These are phyloP conservation scores for Orobanche coerulescens DNA, from an alignment of 257 asterid species.

Conservation along the genomic window DNA sequence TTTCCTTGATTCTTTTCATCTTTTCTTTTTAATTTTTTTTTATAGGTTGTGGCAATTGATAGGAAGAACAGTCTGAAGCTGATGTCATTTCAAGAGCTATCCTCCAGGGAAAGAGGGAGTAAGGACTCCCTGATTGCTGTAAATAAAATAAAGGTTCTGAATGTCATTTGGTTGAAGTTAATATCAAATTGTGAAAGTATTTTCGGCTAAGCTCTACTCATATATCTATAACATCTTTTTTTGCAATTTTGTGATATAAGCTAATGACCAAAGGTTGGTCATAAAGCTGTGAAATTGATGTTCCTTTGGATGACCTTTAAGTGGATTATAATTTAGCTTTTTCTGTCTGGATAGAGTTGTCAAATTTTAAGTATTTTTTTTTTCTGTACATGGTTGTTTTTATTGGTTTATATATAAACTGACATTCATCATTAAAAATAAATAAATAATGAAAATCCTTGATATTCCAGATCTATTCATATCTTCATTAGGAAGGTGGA, in stretches of 20 bases:
- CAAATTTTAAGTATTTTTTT: neutral
- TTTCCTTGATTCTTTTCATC: neutral
- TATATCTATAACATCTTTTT: neutral
- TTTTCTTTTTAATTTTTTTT: conserved; percentile 21
- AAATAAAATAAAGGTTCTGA: conserved; percentile 67
- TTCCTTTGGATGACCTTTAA: conserved; percentile 7
- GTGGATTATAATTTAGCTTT: neutral
- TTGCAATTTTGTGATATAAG: neutral
- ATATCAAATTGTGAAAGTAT: conserved; percentile 6
- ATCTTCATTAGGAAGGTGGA: neutral
- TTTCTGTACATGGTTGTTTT: conserved; percentile 5
- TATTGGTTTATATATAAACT: neutral
- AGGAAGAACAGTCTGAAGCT: conserved; percentile 61
- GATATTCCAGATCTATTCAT: conserved; percentile 2
- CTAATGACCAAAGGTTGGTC: neutral
- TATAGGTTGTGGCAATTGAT: conserved; percentile 79
- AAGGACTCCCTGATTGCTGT: conserved; percentile 56
- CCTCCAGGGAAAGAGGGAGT: conserved; percentile 92
- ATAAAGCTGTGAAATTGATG: neutral
- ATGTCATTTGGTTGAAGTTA: conserved; percentile 13
- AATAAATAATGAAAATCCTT: neutral
- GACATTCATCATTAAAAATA: neutral
- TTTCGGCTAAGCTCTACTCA: conserved; percentile 11
- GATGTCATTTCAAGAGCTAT: conserved; percentile 86
- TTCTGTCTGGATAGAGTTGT: conserved; percentile 5